Evolutionary conservation across 2,329 filamentous ascomycete species (phyloP).

Genomic region (Neonectria hederae): DNA sequence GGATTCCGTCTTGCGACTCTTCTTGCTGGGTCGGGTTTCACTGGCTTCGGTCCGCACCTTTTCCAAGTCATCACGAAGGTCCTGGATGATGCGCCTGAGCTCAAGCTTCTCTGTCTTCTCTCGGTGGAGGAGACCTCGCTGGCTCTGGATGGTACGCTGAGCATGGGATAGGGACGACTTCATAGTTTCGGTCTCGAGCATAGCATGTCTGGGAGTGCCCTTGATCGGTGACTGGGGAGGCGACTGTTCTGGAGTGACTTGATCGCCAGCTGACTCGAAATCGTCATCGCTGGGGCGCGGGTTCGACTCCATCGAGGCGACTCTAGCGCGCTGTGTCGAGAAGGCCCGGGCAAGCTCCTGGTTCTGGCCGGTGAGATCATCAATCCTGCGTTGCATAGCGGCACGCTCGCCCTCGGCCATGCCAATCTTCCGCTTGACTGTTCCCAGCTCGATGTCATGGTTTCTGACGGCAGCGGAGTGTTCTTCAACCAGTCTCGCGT

Average conservation of each 20-base stretch:
- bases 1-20: slow-evolving; percentile 70
- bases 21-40: slow-evolving; percentile 61
- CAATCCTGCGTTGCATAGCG: slow-evolving; percentile 84
- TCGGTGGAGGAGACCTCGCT: slow-evolving; percentile 93
- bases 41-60: slow-evolving; percentile 67
- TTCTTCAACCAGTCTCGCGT: slow-evolving; percentile 84
- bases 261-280: slow-evolving; percentile 71
- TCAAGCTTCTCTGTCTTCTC: slow-evolving; percentile 99
- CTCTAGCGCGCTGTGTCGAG: slow-evolving; percentile 74
- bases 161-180: slow-evolving; percentile 95
- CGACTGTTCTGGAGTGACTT: slow-evolving; percentile 85
- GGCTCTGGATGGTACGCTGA: slow-evolving; percentile 94
- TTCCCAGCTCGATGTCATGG: slow-evolving; percentile 88
- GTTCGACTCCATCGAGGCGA: slow-evolving; percentile 71
- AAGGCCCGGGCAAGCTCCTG: slow-evolving; percentile 89
- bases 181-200: slow-evolving; percentile 94
- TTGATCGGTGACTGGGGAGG: slow-evolving; percentile 92
- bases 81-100: slow-evolving; percentile 92
- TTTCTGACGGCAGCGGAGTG: slow-evolving; percentile 80
- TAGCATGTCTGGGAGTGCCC: slow-evolving; percentile 86
- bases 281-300: slow-evolving; percentile 69
- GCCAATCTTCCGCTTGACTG: slow-evolving; percentile 80
- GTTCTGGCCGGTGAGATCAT: slow-evolving; percentile 89
- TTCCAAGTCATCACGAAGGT: slow-evolving; percentile 91
- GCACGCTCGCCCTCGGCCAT: slow-evolving; percentile 81